phyloP scores from a whole-genome alignment of 1,284 basidiomycete species.

The Malassezia nana region DNA sequence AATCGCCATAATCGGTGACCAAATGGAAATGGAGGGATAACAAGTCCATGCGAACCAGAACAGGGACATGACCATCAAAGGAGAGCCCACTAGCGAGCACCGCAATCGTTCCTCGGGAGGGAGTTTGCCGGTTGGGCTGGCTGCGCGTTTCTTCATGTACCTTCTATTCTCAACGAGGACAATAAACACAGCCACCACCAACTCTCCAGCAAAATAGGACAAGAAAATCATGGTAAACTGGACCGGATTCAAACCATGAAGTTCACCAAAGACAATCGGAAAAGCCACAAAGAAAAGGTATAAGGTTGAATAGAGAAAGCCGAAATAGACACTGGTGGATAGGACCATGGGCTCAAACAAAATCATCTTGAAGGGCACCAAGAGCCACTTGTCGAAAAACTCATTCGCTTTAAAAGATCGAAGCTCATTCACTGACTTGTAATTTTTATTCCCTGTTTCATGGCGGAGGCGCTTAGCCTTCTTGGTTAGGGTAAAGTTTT shows the following conservation, averaged over 20 bases:
- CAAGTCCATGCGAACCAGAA: constrained; percentile 48
- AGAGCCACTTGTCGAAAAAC: constrained; percentile 56
- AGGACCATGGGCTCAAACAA: constrained; percentile 66
- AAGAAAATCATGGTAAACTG: constrained; percentile 45
- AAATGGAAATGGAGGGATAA: constrained; percentile 45
- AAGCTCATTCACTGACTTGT: constrained; percentile 46
- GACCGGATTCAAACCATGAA: constrained; percentile 41
- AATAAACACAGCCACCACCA: constrained; percentile 21
- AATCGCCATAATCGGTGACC: constrained; percentile 51
- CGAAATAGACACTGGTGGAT: constrained; percentile 62
- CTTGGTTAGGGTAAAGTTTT: constrained; percentile 53
- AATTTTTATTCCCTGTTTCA: constrained; percentile 60
- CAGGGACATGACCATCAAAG: constrained; percentile 49
- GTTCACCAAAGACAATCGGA: constrained; percentile 43
- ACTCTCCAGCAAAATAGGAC: constrained; percentile 41
- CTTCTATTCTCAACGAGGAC: constrained; percentile 36
- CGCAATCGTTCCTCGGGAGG: constrained; percentile 42
- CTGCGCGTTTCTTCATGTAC: constrained; percentile 27
- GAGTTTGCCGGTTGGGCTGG: constrained; percentile 21
- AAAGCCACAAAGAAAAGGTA: constrained; percentile 44
- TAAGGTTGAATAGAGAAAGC: constrained; percentile 58
- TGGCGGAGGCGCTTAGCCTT: constrained; percentile 56
- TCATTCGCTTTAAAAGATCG: constrained; percentile 12
- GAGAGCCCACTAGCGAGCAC: constrained; percentile 39
- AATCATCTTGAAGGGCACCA: constrained; percentile 54